Conservation (phyloP, 768 basidiomycete species). For the Rhodosporidiobolus odoratus region DNA sequence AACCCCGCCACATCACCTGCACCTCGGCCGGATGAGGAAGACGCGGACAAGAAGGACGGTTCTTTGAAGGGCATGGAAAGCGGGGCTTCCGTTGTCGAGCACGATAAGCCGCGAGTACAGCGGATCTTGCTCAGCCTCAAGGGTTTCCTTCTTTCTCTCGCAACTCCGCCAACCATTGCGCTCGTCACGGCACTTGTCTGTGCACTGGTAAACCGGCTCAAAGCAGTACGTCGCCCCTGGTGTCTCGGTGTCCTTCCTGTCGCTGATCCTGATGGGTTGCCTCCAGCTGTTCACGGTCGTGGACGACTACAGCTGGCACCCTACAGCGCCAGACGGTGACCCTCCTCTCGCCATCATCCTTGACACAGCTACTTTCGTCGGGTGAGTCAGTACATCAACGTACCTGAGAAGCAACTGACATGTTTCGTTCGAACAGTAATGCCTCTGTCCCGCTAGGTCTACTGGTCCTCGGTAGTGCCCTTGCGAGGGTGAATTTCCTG, state of each 20-base stretch:
- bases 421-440: not conserved
- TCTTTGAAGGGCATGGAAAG: not conserved
- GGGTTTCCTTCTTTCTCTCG: not conserved
- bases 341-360: slow-evolving; percentile 61
- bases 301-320: slow-evolving; percentile 29
- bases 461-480: slow-evolving; percentile 59
- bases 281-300: slow-evolving; percentile 5
- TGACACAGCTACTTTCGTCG: slow-evolving; percentile 59
- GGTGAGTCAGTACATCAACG: slow-evolving; percentile 42
- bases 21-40: not conserved
- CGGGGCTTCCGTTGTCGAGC: no score
- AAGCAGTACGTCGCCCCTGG: not conserved
- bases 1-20: no score
- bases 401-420: not conserved
- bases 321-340: slow-evolving; percentile 60
- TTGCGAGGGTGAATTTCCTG: slow-evolving; percentile 54
- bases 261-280: fast-evolving
- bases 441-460: slow-evolving; percentile 64
- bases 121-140: not conserved
- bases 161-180: slow-evolving; percentile 53
- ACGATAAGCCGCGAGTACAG: not conserved
- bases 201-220: slow-evolving; percentile 55
- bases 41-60: not conserved
- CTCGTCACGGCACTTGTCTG: slow-evolving; percentile 58
- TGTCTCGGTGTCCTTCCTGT: not conserved